Evolutionary conservation across 2,329 filamentous ascomycete genomes (phyloP).

Genomic region (Pseudopithomyces chartarum): DNA sequence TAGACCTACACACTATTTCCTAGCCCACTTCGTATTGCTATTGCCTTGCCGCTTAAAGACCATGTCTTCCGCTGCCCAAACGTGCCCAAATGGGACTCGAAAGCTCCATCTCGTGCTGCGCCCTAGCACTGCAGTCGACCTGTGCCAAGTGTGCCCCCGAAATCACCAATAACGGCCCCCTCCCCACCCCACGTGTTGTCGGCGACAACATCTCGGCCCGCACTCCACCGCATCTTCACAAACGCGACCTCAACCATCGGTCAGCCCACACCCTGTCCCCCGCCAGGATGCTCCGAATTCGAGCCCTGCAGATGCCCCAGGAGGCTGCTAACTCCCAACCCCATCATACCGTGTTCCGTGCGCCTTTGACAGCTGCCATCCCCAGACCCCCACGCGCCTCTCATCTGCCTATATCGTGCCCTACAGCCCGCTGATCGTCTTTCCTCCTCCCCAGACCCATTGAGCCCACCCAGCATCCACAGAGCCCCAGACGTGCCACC

Average conservation of each 20-base stretch:
- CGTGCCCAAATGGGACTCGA: constrained; percentile 2
- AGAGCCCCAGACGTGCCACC: background rate
- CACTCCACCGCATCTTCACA: constrained; percentile 16
- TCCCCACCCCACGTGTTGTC: constrained; percentile 28
- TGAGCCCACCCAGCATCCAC: background rate
- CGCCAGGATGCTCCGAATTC: constrained; percentile 7
- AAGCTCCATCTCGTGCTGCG: background rate
- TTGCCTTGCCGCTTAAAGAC: background rate
- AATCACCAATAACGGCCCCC: constrained; percentile 28
- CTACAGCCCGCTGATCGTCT: constrained; percentile 8
- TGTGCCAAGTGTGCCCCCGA: constrained; percentile 1
- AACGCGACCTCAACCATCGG: constrained; percentile 14
- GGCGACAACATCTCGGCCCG: constrained; percentile 5
- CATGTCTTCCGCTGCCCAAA: background rate
- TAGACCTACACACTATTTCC: background rate
- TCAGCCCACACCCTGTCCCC: constrained; percentile 15
- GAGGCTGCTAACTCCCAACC: background rate
- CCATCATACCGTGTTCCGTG: constrained; percentile 23
- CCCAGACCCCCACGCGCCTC: constrained; percentile 27
- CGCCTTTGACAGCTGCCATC: constrained; percentile 17
- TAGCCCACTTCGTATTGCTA: constrained; percentile 1
- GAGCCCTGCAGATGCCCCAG: constrained; percentile 4
- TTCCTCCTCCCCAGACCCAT: background rate
- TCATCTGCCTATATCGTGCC: constrained; percentile 16
- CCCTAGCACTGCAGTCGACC: constrained; percentile 2